These are phyloP conservation scores for Stagonosporopsis rhizophila DNA, from an alignment of 2,329 filamentous ascomycete genomes.

Conservation along the genomic window DNA sequence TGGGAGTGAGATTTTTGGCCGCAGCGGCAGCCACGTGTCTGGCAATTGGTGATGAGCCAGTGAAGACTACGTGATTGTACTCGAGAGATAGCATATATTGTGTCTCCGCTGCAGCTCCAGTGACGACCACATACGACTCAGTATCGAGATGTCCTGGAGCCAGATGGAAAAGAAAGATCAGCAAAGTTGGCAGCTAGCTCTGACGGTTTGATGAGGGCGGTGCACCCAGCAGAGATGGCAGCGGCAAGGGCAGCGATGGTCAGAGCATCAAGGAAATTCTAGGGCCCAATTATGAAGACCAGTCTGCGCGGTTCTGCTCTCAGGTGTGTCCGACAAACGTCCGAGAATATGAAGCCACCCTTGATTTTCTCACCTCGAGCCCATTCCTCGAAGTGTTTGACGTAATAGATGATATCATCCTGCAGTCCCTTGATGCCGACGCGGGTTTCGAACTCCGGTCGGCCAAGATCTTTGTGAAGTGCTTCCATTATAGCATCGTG, in stretches of 20 bases:
- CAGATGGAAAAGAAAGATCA: background rate
- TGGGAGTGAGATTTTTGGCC: background rate
- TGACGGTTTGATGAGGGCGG: constrained; percentile 4
- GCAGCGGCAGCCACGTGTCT: constrained; percentile 2
- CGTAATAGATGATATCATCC: background rate
- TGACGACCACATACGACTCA: background rate
- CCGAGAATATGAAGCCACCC: background rate
- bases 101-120: constrained; percentile 1
- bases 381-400: background rate
- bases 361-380: background rate
- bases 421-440: background rate
- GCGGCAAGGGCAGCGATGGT: background rate
- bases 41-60: constrained; percentile 1
- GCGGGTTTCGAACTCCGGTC: background rate
- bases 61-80: constrained; percentile 3
- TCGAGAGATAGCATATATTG: constrained; percentile 5
- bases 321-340: background rate
- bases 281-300: constrained; percentile 3
- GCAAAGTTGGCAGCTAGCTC: background rate
- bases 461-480: background rate
- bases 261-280: background rate
- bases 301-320: constrained; percentile 1
- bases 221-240: constrained; percentile 9
- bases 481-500: background rate
- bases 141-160: background rate